These are phyloP conservation scores for Trametes sp. DNA, from an alignment of 1,284 basidiomycete genomes.

Conservation along the genomic window DNA sequence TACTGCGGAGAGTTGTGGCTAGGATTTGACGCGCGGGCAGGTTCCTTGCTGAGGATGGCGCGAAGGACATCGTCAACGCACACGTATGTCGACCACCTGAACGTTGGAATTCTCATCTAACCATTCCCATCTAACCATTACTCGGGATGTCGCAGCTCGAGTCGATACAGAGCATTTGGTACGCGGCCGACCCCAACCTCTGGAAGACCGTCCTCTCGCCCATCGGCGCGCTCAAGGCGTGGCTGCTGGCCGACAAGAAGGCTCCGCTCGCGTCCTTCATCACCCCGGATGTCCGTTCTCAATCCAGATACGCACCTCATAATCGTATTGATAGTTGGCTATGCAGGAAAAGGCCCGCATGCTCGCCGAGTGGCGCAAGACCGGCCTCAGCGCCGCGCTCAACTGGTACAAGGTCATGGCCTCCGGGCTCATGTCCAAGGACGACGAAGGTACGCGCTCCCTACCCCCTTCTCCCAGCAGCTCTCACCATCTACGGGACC, in stretches of 20 bases:
- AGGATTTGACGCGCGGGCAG: conserved; percentile 10
- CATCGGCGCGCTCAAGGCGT: conserved; percentile 36
- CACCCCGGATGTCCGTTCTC: conserved; percentile 29
- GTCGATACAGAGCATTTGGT: conserved; percentile 42
- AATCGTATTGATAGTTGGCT: too few relatives aligned
- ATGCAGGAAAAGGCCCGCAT: conserved; percentile 29
- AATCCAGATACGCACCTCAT: too few relatives aligned
- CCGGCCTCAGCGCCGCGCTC: conserved; percentile 32
- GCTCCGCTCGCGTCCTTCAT: conserved; percentile 32
- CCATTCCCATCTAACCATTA: background rate
- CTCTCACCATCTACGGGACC: background rate
- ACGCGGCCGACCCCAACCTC: conserved; percentile 35
- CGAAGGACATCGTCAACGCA: conserved; percentile 38
- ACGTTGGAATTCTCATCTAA: too few relatives aligned
- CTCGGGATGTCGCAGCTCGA: conserved; percentile 33
- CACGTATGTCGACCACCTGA: conserved; percentile 34
- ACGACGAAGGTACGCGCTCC: conserved; percentile 35
- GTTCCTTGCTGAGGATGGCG: conserved; percentile 42
- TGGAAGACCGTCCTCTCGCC: conserved; percentile 40
- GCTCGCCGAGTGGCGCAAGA: conserved; percentile 28
- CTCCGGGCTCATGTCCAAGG: conserved; percentile 31
- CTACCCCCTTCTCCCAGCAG: too few relatives aligned
- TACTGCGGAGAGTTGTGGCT: too few relatives aligned
- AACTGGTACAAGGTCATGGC: conserved; percentile 42
- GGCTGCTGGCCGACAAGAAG: conserved; percentile 37